phyloP scores from a whole-genome alignment of 2,329 filamentous ascomycete genomes.

The Phyllosticta citrichinensis region DNA sequence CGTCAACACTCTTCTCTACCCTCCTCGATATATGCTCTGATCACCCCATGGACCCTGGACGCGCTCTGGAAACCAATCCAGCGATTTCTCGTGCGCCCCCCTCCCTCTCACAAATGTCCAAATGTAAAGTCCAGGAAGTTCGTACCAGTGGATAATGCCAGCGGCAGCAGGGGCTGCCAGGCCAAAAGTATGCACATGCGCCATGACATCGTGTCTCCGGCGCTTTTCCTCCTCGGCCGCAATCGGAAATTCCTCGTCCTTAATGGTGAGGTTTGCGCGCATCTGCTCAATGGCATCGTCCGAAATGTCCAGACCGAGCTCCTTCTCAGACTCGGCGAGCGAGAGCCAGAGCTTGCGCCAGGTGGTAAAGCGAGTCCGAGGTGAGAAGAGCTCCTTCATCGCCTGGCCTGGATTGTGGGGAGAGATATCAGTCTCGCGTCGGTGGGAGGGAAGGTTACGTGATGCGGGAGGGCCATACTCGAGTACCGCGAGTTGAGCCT shows the following conservation, averaged over 20 bases:
- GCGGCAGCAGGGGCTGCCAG: conserved; percentile 64
- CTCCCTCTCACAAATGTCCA: neutral
- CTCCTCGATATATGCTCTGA: no score
- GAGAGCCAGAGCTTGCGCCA: conserved; percentile 82
- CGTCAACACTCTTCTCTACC: neutral
- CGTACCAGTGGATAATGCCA: conserved; percentile 64
- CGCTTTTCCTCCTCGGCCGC: conserved; percentile 40
- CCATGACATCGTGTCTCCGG: conserved; percentile 55
- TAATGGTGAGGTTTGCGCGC: conserved; percentile 34
- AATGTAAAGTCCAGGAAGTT: neutral
- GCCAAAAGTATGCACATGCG: conserved; percentile 63
- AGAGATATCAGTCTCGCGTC: neutral
- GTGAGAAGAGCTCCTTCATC: conserved; percentile 61
- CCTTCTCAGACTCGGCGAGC: conserved; percentile 72
- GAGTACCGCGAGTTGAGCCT: conserved; percentile 12
- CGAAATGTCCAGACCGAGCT: conserved; percentile 68
- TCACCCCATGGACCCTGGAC: neutral
- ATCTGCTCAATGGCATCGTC: conserved; percentile 47
- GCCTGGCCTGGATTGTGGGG: conserved; percentile 2
- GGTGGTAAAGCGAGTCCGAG: conserved; percentile 61
- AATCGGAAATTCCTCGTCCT: conserved; percentile 38
- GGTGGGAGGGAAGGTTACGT: neutral
- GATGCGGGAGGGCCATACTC: conserved; percentile 1
- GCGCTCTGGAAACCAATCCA: neutral
- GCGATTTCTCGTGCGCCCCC: neutral